These are phyloP conservation scores for Xylariales sp. DNA, from an alignment of 2,329 filamentous ascomycete species.

Conservation along the genomic window DNA sequence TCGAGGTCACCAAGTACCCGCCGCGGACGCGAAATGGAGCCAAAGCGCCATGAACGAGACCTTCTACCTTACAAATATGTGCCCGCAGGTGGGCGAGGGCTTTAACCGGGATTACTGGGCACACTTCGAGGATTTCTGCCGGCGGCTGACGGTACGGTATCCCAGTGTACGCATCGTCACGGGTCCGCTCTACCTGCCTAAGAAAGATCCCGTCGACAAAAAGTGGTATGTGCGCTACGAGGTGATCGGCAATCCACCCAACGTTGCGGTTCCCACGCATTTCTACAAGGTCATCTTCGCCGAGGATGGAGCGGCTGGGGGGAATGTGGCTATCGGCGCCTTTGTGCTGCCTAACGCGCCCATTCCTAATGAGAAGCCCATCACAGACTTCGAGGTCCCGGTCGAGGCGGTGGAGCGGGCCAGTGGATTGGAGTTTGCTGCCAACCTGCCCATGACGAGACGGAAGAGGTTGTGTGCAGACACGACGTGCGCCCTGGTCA, in stretches of 20 bases:
- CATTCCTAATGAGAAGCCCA: conserved; percentile 81
- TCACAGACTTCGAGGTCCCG: conserved; percentile 91
- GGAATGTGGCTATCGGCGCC: conserved; percentile 80
- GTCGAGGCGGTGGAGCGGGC: conserved; percentile 89
- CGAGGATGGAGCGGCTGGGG: conserved; percentile 64
- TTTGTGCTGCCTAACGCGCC: conserved; percentile 91
- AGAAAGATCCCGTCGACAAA: conserved; percentile 72
- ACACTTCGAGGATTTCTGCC: conserved; percentile 96
- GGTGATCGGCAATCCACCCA: conserved; percentile 88
- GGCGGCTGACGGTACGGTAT: conserved; percentile 73
- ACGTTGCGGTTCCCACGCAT: conserved; percentile 93
- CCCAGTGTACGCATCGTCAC: conserved; percentile 89
- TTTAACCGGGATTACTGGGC: conserved; percentile 99
- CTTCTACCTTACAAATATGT: conserved; percentile 94
- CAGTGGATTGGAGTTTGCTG: conserved; percentile 85
- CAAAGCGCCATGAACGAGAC: conserved; percentile 94
- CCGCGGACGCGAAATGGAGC: conserved; percentile 93
- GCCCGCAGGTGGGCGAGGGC: conserved; percentile 93
- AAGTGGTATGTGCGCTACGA: conserved; percentile 97
- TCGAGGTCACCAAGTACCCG: conserved; percentile 93
- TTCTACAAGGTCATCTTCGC: conserved; percentile 99
- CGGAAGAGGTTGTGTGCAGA: conserved; percentile 81
- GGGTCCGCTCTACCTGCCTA: conserved; percentile 87
- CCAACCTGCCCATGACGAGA: conserved; percentile 67
- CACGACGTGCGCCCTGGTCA: conserved; percentile 74